Evolutionary conservation across 805 yeast species (phyloP).

Genomic region (Blastobotrys americana): DNA sequence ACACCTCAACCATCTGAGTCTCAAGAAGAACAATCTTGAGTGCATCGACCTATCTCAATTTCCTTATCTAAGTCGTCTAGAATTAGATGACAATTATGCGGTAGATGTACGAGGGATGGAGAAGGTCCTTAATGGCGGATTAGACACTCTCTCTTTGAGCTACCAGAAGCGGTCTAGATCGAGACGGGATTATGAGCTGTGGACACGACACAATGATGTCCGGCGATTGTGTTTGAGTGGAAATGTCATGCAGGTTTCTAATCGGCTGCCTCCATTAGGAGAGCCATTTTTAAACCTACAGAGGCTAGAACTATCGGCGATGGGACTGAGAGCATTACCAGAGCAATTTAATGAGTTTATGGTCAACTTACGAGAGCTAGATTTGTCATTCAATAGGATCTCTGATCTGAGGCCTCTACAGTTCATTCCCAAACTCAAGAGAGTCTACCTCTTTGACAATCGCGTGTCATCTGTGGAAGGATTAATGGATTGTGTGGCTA

Average conservation of each 20-base stretch:
- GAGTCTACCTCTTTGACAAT: conserved; percentile 26
- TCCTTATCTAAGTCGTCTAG: conserved; percentile 12
- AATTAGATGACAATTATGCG: conserved; percentile 21
- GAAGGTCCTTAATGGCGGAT: conserved; percentile 24
- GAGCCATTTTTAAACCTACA: conserved; percentile 28
- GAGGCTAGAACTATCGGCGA: conserved; percentile 26
- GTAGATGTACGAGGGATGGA: conserved; percentile 27
- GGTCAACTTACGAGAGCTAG: conserved; percentile 29
- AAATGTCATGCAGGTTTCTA: conserved; percentile 9
- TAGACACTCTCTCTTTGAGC: conserved; percentile 36
- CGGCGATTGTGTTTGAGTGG: conserved; percentile 38
- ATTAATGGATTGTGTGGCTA: conserved; percentile 17
- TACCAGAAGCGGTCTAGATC: conserved; percentile 12
- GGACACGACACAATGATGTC: conserved; percentile 25
- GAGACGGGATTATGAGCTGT: conserved; percentile 2
- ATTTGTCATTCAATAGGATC: conserved; percentile 27
- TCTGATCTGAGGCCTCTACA: conserved; percentile 22
- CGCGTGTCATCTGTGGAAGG: conserved; percentile 17
- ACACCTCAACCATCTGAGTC: conserved; percentile 33
- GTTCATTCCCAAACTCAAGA: conserved; percentile 23
- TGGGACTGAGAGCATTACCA: conserved; percentile 24
- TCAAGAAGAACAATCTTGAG: conserved; percentile 34
- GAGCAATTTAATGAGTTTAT: conserved; percentile 18
- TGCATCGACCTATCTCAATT: conserved; percentile 27
- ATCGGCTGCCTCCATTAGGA: conserved; percentile 12